A percentile compares a stretch with the other conserved stretches of the same genome.
Evolutionary conservation across 768 basidiomycete species (phyloP).

Genomic region (Xerocomus potaroensis): DNA sequence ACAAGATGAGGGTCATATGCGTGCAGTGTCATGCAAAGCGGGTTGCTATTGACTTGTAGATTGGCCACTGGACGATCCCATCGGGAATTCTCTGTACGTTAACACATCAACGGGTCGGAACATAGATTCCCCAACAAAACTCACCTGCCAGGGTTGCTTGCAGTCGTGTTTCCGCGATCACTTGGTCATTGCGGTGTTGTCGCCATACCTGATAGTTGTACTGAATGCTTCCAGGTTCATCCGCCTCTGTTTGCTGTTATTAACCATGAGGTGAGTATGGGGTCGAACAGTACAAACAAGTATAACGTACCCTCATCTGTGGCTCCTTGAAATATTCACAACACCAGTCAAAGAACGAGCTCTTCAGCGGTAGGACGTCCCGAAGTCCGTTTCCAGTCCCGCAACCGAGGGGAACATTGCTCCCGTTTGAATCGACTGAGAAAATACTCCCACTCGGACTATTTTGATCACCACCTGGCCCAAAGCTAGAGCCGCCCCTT

Average conservation of each 20-base stretch:
- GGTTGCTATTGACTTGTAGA: conserved; percentile 54
- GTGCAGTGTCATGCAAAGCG: conserved; percentile 83
- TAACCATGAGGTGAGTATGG: conserved; percentile 11
- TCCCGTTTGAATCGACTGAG: conserved; percentile 66
- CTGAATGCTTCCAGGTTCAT: conserved; percentile 90
- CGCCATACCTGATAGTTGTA: conserved; percentile 97
- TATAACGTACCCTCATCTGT: conserved; percentile 84
- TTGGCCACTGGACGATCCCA: conserved; percentile 76
- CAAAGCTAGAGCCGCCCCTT: conserved; percentile 37
- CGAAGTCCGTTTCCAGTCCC: conserved; percentile 79
- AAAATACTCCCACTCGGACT: conserved; percentile 77
- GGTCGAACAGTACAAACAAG: background rate
- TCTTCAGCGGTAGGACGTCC: conserved; percentile 86
- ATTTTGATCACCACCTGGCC: conserved; percentile 41
- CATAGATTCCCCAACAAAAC: conserved; percentile 30
- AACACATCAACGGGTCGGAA: background rate
- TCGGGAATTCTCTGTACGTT: conserved; percentile 46
- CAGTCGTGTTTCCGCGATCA: conserved; percentile 61
- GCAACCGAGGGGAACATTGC: conserved; percentile 67
- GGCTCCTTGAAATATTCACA: conserved; percentile 97
- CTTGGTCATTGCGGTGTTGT: conserved; percentile 82
- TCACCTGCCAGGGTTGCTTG: conserved; percentile 75
- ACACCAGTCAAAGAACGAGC: conserved; percentile 93
- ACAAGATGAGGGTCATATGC: conserved; percentile 88
- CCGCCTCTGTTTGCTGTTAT: conserved; percentile 82